Conservation (phyloP, 75 land plant species). For the Azolla pinnata region DNA sequence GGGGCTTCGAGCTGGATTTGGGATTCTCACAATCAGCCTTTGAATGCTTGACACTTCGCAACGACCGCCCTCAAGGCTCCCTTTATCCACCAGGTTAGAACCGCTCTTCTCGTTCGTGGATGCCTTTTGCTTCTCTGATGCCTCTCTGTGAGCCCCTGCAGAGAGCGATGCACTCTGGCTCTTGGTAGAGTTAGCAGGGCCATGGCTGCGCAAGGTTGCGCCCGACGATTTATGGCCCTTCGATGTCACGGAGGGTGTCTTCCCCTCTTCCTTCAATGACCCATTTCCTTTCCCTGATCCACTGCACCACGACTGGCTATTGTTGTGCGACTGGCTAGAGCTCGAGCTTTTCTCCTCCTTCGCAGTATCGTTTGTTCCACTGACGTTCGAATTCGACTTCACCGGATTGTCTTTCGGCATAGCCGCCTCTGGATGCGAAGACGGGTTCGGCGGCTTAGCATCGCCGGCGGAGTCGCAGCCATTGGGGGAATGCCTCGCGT, state of each 20-base stretch:
- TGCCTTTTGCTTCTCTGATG: slow-evolving; percentile 1
- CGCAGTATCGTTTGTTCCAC: no score
- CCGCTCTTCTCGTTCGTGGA: background rate
- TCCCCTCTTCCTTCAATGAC: slow-evolving; percentile 8
- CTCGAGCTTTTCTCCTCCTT: slow-evolving; percentile 42
- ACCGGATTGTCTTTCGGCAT: no score
- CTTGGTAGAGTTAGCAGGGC: slow-evolving; percentile 5
- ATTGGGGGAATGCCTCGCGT: no score
- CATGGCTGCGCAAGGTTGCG: background rate
- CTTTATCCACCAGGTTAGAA: slow-evolving; percentile 1
- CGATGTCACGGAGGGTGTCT: background rate
- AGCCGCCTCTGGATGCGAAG: no score
- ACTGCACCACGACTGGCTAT: slow-evolving; percentile 22
- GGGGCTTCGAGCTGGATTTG: slow-evolving; percentile 35
- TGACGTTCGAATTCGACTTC: no score
- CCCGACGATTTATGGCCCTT: background rate
- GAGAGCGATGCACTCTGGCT: background rate
- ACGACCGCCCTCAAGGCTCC: background rate
- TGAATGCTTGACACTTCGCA: slow-evolving; percentile 14
- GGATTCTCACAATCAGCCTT: slow-evolving; percentile 35
- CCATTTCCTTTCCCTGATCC: slow-evolving; percentile 18
- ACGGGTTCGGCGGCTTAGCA: no score
- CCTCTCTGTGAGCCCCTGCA: background rate
- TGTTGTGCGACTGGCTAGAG: slow-evolving; percentile 32
- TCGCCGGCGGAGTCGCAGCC: no score